Evolutionary conservation across 495 filamentous ascomycete genomes (phyloP).

Genomic region (Xylaria intraflava): DNA sequence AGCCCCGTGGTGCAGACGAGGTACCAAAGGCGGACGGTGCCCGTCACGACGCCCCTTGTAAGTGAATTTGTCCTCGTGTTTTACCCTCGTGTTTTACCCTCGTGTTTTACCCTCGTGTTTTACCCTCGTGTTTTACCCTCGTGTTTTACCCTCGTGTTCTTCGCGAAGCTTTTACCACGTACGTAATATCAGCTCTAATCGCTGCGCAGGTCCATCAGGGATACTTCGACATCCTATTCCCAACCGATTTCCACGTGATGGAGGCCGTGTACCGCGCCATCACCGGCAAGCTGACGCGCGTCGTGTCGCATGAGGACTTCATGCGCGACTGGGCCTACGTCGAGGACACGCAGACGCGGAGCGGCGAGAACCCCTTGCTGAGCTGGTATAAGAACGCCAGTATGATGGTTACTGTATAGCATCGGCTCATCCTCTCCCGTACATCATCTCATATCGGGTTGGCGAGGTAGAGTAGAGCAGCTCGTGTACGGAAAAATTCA

Average conservation of each 20-base stretch:
- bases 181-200: not conserved
- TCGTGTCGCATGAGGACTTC: conserved; percentile 84
- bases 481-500: not conserved
- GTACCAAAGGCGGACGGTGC: conserved; percentile 75
- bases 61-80: too few relatives aligned
- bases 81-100: too few relatives aligned
- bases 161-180: not conserved
- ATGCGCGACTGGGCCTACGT: conserved; percentile 80
- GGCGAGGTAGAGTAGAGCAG: too few relatives aligned
- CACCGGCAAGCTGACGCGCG: conserved; percentile 82
- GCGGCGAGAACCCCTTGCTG: conserved; percentile 88
- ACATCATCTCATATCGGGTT: too few relatives aligned
- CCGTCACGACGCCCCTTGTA: conserved; percentile 87
- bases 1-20: conserved; percentile 94
- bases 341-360: conserved; percentile 79
- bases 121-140: too few relatives aligned
- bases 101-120: too few relatives aligned
- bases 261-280: conserved; percentile 86
- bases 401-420: conserved; percentile 72
- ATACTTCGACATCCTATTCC: conserved; percentile 98
- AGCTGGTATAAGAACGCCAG: conserved; percentile 93
- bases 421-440: not conserved
- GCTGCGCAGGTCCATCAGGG: conserved; percentile 78
- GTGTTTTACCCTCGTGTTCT: not conserved
- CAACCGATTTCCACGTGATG: conserved; percentile 83